Evolutionary conservation across 2,329 filamentous ascomycete genomes (phyloP).

Genomic region (Curvularia spicifera): DNA sequence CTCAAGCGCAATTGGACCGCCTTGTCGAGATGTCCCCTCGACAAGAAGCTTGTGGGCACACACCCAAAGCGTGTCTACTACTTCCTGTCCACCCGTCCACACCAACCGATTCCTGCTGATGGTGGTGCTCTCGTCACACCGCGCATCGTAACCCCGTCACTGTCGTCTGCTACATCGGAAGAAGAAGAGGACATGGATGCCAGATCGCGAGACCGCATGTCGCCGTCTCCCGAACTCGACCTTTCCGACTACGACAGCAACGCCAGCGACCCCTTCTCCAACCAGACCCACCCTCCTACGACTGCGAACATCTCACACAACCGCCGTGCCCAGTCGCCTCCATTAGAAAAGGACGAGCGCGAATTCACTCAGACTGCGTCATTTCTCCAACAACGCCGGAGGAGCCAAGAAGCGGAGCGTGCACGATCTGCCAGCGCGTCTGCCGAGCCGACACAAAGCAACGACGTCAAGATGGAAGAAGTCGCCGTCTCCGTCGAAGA

Average conservation of each 20-base stretch:
- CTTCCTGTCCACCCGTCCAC: conserved; percentile 87
- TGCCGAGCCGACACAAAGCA: conserved; percentile 42
- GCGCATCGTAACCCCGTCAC: conserved; percentile 79
- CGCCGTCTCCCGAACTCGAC: conserved; percentile 91
- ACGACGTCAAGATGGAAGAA: conserved; percentile 48
- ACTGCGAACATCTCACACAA: conserved; percentile 60
- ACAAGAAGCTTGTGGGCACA: conserved; percentile 89
- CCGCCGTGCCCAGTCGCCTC: conserved; percentile 79
- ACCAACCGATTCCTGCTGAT: conserved; percentile 78
- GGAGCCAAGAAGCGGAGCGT: conserved; percentile 51
- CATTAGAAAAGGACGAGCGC: conserved; percentile 90
- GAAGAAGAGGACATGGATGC: conserved; percentile 68
- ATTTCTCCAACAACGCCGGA: conserved; percentile 70
- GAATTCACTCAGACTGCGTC: conserved; percentile 97
- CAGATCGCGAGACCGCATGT: conserved; percentile 69
- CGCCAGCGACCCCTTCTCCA: conserved; percentile 66
- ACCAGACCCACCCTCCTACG: conserved; percentile 51
- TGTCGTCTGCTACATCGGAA: conserved; percentile 81
- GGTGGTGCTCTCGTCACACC: conserved; percentile 58
- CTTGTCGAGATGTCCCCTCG: conserved; percentile 80
- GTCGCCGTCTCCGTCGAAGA: conserved; percentile 50
- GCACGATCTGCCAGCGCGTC: conserved; percentile 49
- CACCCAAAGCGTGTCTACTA: conserved; percentile 97
- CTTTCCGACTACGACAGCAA: conserved; percentile 83
- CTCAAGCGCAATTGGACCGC: conserved; percentile 85